Base-by-base conservation (phyloP, 805 yeast genomes). In the Lachancea nothofagi region DNA sequence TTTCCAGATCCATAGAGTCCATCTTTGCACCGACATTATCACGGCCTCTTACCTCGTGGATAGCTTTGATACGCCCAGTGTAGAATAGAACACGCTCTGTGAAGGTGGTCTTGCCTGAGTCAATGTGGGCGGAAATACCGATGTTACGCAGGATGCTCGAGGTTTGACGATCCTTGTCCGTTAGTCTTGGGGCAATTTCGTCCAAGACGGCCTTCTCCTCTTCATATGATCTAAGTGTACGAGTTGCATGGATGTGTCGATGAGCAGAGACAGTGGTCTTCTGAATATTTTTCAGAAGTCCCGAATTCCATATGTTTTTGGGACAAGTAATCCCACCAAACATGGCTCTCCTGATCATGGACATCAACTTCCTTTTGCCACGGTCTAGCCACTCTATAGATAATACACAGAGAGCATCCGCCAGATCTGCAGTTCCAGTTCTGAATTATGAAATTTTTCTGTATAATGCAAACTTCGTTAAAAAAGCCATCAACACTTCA, bases 1-100 rank as follows among this genome's bases (percentile, higher is more conserved):
- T 80, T 67, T 93, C 98, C 51, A 93, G 73, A 54, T 93, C 98
- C 98, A 93, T 93, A 45, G 89, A 90, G 65, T 93, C 98, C 99
- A 93, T 93, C 69, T 89, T 93, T 41, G 99, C 99, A 45, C 99
- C 99, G 43, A 93, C 97, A 50, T 88, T 81, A 62, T 93, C 98
- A 56, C 93, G 78, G 34, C 98, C 98, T 62, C 98, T 75, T 33
- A 85, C 97, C 65, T 89, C 97, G 59, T 89, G 97, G 55, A 89
- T 90, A 21, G 95, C 95, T 59, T 89, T 86, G 64, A 93, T 93
- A 60, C 98, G 77, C 44, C 98, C 98, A 2, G 98, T 93, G 62
- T 93, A 93, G 67, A 77, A 93, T 53, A 93, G 67, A 23, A 93
- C 98, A 62, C 98, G 83, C 67, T 93, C 98, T 12, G 97, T 93